A percentile compares a stretch with the other conserved stretches of the same genome.
Evolutionary conservation across 306 rosid species (phyloP).

Genomic region (Oxytropis ochrocephala): DNA sequence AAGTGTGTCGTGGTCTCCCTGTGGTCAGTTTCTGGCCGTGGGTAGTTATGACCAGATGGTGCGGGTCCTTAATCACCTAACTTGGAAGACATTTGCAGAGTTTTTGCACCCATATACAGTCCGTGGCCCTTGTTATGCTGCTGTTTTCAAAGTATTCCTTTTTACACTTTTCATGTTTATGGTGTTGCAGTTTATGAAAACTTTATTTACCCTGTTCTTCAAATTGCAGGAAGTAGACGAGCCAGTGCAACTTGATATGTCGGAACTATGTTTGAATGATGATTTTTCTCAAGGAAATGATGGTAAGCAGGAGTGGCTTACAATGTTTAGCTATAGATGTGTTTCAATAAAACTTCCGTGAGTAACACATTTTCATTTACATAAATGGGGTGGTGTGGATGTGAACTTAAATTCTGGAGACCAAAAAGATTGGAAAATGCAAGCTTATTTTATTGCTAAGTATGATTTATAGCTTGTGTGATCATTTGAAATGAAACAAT

Average conservation of each 20-base stretch:
- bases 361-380: neutral
- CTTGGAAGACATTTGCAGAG: slow-evolving; percentile 99
- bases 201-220: slow-evolving; percentile 14
- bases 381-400: neutral
- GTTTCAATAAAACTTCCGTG: neutral
- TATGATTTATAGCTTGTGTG: neutral
- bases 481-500: neutral
- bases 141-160: slow-evolving; percentile 72
- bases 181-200: slow-evolving; percentile 1
- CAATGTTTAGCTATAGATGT: neutral
- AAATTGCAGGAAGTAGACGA: slow-evolving; percentile 86
- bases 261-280: slow-evolving; percentile 66
- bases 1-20: slow-evolving; percentile 94
- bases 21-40: slow-evolving; percentile 94
- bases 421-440: neutral
- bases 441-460: neutral
- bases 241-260: slow-evolving; percentile 84
- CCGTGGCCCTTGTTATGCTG: slow-evolving; percentile 77
- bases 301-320: slow-evolving; percentile 39
- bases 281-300: slow-evolving; percentile 62
- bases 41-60: slow-evolving; percentile 97
- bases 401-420: neutral
- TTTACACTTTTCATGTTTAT: slow-evolving; percentile 8
- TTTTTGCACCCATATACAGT: slow-evolving; percentile 73
- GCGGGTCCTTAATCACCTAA: slow-evolving; percentile 87